Conservation (phyloP, 2,329 filamentous ascomycete genomes). For the Aaosphaeria arxii region DNA sequence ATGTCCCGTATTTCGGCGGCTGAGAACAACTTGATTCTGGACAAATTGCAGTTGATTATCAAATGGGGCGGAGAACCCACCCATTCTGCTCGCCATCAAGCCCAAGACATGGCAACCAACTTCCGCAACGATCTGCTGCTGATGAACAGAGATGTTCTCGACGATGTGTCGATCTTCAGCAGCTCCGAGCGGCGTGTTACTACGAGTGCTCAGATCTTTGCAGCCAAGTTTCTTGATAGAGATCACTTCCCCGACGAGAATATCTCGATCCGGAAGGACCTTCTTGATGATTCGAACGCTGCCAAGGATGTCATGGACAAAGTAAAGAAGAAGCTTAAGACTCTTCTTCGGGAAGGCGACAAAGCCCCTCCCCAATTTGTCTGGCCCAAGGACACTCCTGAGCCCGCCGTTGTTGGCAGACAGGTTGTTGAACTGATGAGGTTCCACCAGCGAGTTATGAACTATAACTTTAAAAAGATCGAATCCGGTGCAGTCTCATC, state of each 20-base stretch:
- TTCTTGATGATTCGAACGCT: conserved; percentile 95
- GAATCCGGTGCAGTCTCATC: conserved; percentile 64
- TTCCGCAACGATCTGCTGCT: conserved; percentile 93
- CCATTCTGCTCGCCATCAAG: conserved; percentile 93
- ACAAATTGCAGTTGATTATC: conserved; percentile 95
- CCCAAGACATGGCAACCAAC: conserved; percentile 90
- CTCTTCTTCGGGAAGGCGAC: conserved; percentile 84
- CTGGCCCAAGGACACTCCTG: conserved; percentile 93
- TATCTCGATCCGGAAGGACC: conserved; percentile 87
- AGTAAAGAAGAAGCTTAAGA: conserved; percentile 98
- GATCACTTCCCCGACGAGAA: conserved; percentile 83
- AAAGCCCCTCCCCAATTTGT: conserved; percentile 93
- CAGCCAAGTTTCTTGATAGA: conserved; percentile 80
- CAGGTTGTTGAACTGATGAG: conserved; percentile 96
- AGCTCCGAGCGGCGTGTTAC: conserved; percentile 93
- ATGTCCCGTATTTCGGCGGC: conserved; percentile 91
- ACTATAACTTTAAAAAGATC: conserved; percentile 84
- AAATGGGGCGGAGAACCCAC: conserved; percentile 99
- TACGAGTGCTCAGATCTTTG: conserved; percentile 95
- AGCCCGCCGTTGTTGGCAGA: conserved; percentile 88
- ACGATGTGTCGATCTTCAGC: conserved; percentile 92
- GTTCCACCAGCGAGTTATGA: conserved; percentile 93
- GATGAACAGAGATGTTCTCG: conserved; percentile 86
- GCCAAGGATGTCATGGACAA: conserved; percentile 99
- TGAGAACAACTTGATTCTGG: conserved; percentile 87